Percentiles rank a stretch among this genome's conserved stretches.
phyloP scores from a whole-genome alignment of 345 rosid genomes.

The Adansonia digitata region DNA sequence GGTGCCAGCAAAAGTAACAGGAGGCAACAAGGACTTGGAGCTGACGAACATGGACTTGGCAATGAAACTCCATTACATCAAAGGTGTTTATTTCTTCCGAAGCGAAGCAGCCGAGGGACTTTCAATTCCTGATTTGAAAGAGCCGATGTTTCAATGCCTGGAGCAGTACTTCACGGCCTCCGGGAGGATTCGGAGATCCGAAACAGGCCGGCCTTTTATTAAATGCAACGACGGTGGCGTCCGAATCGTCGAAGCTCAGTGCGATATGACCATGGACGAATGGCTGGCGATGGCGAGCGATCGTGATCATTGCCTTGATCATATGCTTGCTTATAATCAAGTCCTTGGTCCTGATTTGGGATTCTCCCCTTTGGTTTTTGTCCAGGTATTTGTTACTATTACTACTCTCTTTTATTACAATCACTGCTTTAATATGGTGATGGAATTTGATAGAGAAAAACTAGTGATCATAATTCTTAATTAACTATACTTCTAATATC shows the following conservation, averaged over 20 bases:
- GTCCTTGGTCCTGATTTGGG: constrained; percentile 69
- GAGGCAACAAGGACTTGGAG: constrained; percentile 30
- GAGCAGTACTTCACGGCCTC: constrained; percentile 29
- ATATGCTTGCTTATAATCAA: constrained; percentile 32
- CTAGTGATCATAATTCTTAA: not conserved
- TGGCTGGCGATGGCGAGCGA: constrained; percentile 28
- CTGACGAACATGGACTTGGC: constrained; percentile 60
- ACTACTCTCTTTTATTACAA: not conserved
- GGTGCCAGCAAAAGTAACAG: constrained; percentile 51
- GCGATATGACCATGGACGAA: constrained; percentile 42
- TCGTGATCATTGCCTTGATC: constrained; percentile 19
- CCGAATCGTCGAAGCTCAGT: constrained; percentile 48
- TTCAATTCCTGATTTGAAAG: constrained; percentile 36
- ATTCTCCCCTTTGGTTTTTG: constrained; percentile 60
- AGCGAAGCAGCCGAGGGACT: constrained; percentile 32
- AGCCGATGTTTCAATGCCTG: constrained; percentile 39
- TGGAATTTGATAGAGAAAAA: not conserved
- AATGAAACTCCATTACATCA: constrained; percentile 71
- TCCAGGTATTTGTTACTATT: constrained; percentile 44
- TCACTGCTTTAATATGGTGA: not conserved
- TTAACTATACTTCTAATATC: too few relatives aligned
- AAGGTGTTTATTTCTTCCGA: constrained; percentile 55
- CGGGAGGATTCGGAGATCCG: constrained; percentile 54
- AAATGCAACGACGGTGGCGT: constrained; percentile 82
- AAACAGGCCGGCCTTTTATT: constrained; percentile 45